Evolutionary conservation across 306 rosid species (phyloP).

Genomic region (Cicer pinnatifidum): DNA sequence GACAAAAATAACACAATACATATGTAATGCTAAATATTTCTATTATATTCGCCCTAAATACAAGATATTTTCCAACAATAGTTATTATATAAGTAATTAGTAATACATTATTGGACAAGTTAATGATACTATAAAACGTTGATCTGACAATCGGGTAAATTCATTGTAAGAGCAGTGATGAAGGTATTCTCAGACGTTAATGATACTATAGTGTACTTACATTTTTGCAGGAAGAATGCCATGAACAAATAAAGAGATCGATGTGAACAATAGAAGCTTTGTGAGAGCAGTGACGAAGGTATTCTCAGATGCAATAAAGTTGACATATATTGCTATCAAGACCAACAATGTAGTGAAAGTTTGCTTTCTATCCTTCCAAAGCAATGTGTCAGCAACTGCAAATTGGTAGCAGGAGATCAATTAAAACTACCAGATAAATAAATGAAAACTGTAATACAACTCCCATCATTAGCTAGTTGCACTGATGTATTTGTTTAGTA

Average conservation of each 20-base stretch:
- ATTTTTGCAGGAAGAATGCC: constrained; percentile 76
- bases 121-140: constrained; percentile 26
- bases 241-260: constrained; percentile 61
- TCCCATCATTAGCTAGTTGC: constrained; percentile 23
- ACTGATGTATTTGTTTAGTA: neutral
- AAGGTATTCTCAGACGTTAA: too few relatives aligned
- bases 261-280: constrained; percentile 63
- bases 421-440: constrained; percentile 35
- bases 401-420: constrained; percentile 36
- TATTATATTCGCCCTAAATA: neutral
- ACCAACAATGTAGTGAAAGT: constrained; percentile 65
- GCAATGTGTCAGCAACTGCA: constrained; percentile 94
- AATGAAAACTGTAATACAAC: constrained; percentile 28
- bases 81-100: constrained; percentile 32
- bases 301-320: constrained; percentile 73
- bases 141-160: constrained; percentile 3
- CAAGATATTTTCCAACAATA: neutral
- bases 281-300: constrained; percentile 73
- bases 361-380: constrained; percentile 88
- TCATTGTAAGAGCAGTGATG: neutral
- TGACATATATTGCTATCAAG: constrained; percentile 74
- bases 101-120: constrained; percentile 28
- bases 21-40: neutral
- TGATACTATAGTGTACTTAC: constrained; percentile 49
- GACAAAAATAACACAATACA: neutral